Conservation (phyloP, 345 rosid species). For the Anastatica hierochuntica region DNA sequence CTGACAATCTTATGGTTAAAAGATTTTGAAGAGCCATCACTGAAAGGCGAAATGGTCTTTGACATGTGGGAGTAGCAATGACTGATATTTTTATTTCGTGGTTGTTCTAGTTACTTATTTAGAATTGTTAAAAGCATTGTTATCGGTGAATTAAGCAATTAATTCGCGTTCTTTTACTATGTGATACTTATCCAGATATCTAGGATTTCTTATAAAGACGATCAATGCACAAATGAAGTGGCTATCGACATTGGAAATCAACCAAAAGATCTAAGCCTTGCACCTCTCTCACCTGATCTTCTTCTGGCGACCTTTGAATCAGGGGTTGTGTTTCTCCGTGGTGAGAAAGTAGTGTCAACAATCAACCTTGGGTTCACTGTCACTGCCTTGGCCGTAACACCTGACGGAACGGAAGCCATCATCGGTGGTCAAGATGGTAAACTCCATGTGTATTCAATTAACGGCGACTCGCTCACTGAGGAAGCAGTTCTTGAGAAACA, state of each 20-base stretch:
- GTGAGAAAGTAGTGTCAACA: conserved; percentile 59
- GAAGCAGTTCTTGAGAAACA: conserved; percentile 81
- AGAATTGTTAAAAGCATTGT: not conserved
- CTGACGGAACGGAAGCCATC: conserved; percentile 87
- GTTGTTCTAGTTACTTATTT: not conserved
- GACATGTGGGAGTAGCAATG: not conserved
- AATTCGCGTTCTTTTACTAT: not conserved
- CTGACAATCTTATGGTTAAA: not conserved
- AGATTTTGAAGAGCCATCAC: not conserved
- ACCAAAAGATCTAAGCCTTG: conserved; percentile 83
- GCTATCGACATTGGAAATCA: conserved; percentile 67
- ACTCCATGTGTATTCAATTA: conserved; percentile 55
- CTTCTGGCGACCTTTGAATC: conserved; percentile 62
- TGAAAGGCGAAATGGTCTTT: not conserved
- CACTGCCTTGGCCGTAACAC: conserved; percentile 73
- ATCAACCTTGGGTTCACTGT: conserved; percentile 65
- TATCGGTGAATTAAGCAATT: not conserved
- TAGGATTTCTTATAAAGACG: conserved; percentile 61
- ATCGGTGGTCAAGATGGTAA: conserved; percentile 82
- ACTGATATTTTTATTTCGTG: not conserved
- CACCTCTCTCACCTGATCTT: conserved; percentile 55
- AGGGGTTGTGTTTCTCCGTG: conserved; percentile 69
- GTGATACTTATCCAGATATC: conserved; percentile 41
- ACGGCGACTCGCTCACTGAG: conserved; percentile 62
- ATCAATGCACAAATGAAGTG: conserved; percentile 59